phyloP scores from a whole-genome alignment of 2,329 filamentous ascomycete species.

The Talaromyces sp. region DNA sequence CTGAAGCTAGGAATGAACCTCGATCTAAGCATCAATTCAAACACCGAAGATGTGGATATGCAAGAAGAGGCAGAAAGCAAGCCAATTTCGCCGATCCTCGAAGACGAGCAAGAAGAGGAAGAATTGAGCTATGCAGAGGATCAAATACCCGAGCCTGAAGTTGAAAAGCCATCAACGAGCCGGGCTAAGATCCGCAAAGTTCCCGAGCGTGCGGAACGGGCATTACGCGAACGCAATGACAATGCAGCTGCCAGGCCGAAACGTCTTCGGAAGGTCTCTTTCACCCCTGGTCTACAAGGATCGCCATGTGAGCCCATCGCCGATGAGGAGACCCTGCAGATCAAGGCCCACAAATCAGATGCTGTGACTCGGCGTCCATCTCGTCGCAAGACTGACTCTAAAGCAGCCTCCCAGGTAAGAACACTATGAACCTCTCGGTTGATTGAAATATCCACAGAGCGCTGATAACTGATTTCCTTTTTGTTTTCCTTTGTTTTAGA shows the following conservation, averaged over 20 bases:
- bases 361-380: slow-evolving; percentile 33
- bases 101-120: slow-evolving; percentile 34
- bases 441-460: not conserved
- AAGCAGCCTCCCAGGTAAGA: slow-evolving; percentile 35
- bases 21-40: slow-evolving; percentile 36
- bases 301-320: slow-evolving; percentile 28
- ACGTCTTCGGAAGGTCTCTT: slow-evolving; percentile 41
- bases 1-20: slow-evolving; percentile 48
- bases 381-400: slow-evolving; percentile 31
- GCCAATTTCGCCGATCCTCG: slow-evolving; percentile 35
- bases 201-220: slow-evolving; percentile 30
- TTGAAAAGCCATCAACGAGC: slow-evolving; percentile 12
- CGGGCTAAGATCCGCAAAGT: slow-evolving; percentile 27
- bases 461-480: slow-evolving; percentile 19
- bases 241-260: slow-evolving; percentile 33
- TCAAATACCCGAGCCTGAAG: slow-evolving; percentile 13
- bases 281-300: slow-evolving; percentile 36
- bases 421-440: not conserved
- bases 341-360: slow-evolving; percentile 37
- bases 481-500: slow-evolving; percentile 8
- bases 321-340: slow-evolving; percentile 38
- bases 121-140: slow-evolving; percentile 32
- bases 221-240: slow-evolving; percentile 40
- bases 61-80: slow-evolving; percentile 24
- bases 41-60: slow-evolving; percentile 19